Percentiles rank a stretch among this genome's conserved stretches.
phyloP scores from a whole-genome alignment of 2,329 filamentous ascomycete species.

The Pochonia chlamydosporia region DNA sequence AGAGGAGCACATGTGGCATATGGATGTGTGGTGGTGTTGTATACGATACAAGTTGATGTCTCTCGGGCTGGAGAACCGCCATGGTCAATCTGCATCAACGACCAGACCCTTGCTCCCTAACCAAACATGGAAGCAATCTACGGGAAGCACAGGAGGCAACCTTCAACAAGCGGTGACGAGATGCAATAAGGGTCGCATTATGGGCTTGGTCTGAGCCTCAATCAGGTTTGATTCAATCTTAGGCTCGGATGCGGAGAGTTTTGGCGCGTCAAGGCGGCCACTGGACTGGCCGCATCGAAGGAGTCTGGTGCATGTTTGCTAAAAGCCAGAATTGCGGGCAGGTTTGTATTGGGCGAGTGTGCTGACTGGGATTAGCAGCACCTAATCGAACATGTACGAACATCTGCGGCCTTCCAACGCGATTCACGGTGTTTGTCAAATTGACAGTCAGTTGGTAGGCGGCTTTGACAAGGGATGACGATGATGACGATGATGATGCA shows the following conservation, averaged over 20 bases:
- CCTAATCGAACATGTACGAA: too few relatives aligned
- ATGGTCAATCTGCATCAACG: background rate
- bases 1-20: background rate
- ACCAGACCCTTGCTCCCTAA: too few relatives aligned
- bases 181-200: background rate
- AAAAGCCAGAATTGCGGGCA: background rate
- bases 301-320: background rate
- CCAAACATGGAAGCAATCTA: too few relatives aligned
- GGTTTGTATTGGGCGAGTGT: background rate
- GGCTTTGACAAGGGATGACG: too few relatives aligned
- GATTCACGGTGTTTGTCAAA: too few relatives aligned
- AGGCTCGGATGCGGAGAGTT: background rate
- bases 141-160: too few relatives aligned
- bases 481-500: too few relatives aligned
- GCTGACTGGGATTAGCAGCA: too few relatives aligned
- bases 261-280: background rate
- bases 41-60: background rate
- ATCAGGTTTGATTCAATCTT: background rate
- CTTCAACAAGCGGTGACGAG: background rate
- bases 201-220: background rate
- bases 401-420: too few relatives aligned
- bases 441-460: too few relatives aligned
- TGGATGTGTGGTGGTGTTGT: background rate
- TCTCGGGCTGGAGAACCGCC: background rate
- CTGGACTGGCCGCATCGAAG: background rate